phyloP scores from a whole-genome alignment of 148 eudicot species.

The Chenopodium suecicum region DNA sequence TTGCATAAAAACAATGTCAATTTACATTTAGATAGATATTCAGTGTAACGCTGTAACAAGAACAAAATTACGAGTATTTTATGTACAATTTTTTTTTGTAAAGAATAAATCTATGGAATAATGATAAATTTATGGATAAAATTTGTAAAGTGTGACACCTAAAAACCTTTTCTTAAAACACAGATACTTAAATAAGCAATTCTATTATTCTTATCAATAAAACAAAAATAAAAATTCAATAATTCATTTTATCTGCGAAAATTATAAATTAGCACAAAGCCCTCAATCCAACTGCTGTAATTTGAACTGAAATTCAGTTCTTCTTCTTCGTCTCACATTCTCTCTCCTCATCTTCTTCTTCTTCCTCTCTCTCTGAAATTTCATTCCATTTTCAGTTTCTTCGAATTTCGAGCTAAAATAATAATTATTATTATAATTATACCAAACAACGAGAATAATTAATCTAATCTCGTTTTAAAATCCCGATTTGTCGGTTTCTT shows the following conservation, averaged over 20 bases:
- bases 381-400: background rate
- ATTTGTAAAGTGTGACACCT: too few species aligned
- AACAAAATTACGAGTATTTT: too few species aligned
- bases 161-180: too few species aligned
- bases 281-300: background rate
- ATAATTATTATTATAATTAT: background rate
- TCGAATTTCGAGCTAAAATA: slow-evolving; percentile 13
- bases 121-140: too few species aligned
- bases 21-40: too few species aligned
- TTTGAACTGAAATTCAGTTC: background rate
- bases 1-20: too few species aligned
- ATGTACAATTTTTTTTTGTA: too few species aligned
- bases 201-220: too few species aligned
- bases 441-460: too few species aligned
- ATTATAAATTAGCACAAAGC: background rate
- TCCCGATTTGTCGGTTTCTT: slow-evolving; percentile 18
- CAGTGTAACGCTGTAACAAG: too few species aligned
- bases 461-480: background rate
- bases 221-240: too few species aligned
- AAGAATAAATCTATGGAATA: too few species aligned
- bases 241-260: background rate
- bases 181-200: background rate
- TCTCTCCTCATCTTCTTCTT: background rate
- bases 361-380: background rate
- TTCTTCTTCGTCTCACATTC: background rate